These are phyloP conservation scores for Picea sitchensis DNA, from an alignment of 75 land plant genomes.

Conservation along the genomic window DNA sequence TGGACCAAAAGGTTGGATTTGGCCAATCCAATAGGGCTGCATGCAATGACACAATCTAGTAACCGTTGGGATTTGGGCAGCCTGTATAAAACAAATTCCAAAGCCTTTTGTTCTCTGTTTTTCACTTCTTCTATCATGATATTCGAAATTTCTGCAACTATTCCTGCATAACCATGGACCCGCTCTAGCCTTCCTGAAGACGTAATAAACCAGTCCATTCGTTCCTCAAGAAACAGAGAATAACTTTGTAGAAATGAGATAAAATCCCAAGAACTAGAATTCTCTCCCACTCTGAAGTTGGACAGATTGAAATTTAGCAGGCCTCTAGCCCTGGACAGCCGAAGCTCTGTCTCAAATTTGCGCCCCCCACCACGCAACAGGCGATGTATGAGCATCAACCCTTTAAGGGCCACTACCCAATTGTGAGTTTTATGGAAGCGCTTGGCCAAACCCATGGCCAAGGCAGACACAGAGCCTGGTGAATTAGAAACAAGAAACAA, in stretches of 20 bases:
- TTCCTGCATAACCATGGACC: too few relatives aligned
- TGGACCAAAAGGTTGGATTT: slow-evolving; percentile 11
- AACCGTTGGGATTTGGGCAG: slow-evolving; percentile 28
- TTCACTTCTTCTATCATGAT: too few relatives aligned
- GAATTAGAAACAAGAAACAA: slow-evolving; percentile 50
- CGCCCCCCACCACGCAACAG: slow-evolving; percentile 56
- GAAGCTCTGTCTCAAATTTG: slow-evolving; percentile 48
- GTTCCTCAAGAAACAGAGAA: slow-evolving; percentile 43
- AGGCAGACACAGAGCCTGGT: slow-evolving; percentile 39
- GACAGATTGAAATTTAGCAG: slow-evolving; percentile 30
- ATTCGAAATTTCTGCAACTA: too few relatives aligned
- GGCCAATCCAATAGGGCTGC: slow-evolving; percentile 34
- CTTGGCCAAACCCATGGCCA: slow-evolving; percentile 32
- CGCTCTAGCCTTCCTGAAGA: slow-evolving; percentile 32
- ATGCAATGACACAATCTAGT: slow-evolving; percentile 44
- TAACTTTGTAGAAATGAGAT: slow-evolving; percentile 38
- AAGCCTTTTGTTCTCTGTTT: background rate
- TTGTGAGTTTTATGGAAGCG: slow-evolving; percentile 47
- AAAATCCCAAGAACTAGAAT: slow-evolving; percentile 23
- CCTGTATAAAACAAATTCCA: slow-evolving; percentile 17
- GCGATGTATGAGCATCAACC: slow-evolving; percentile 65
- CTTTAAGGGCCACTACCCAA: slow-evolving; percentile 60
- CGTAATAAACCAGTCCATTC: slow-evolving; percentile 42
- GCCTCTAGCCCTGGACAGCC: slow-evolving; percentile 22
- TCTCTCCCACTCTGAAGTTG: slow-evolving; percentile 23